A percentile compares a stretch with the other conserved stretches of the same genome.
Conservation (phyloP, 1,284 basidiomycete species). For the Rhodofomes roseus region DNA sequence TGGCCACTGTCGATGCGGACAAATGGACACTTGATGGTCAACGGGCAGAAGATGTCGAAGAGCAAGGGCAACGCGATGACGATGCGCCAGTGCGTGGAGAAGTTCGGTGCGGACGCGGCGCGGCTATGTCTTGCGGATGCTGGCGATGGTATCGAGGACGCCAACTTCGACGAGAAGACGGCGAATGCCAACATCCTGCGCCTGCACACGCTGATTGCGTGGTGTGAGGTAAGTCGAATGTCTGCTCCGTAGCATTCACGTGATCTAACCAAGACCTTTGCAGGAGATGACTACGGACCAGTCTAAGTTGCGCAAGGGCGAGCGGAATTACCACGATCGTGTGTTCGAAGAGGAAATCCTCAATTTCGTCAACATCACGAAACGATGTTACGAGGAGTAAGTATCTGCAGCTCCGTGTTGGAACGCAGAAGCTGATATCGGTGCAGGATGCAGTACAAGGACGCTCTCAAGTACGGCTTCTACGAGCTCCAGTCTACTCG, state of each 20-base stretch:
- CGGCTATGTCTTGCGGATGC: slow-evolving; percentile 93
- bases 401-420: slow-evolving; percentile 25
- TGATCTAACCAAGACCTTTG: not conserved
- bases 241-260: not conserved
- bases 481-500: slow-evolving; percentile 93
- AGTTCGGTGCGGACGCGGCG: slow-evolving; percentile 93
- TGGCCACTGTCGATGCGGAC: slow-evolving; percentile 92
- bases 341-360: slow-evolving; percentile 94
- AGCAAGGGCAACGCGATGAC: slow-evolving; percentile 90
- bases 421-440: not conserved
- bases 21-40: slow-evolving; percentile 97
- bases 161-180: slow-evolving; percentile 98
- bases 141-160: slow-evolving; percentile 96
- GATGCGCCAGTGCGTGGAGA: slow-evolving; percentile 71
- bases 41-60: slow-evolving; percentile 99
- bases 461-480: slow-evolving; percentile 92
- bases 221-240: slow-evolving; percentile 75
- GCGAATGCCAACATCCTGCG: slow-evolving; percentile 98
- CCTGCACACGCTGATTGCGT: slow-evolving; percentile 86
- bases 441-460: slow-evolving; percentile 88
- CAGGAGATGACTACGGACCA: slow-evolving; percentile 77
- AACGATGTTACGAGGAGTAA: slow-evolving; percentile 77
- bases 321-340: slow-evolving; percentile 73
- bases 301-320: slow-evolving; percentile 69
- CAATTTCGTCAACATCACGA: slow-evolving; percentile 77